Percentiles rank a stretch among this genome's conserved stretches.
Evolutionary conservation across 1,284 basidiomycete genomes (phyloP).

Genomic region (Leccinum griseonigrum): DNA sequence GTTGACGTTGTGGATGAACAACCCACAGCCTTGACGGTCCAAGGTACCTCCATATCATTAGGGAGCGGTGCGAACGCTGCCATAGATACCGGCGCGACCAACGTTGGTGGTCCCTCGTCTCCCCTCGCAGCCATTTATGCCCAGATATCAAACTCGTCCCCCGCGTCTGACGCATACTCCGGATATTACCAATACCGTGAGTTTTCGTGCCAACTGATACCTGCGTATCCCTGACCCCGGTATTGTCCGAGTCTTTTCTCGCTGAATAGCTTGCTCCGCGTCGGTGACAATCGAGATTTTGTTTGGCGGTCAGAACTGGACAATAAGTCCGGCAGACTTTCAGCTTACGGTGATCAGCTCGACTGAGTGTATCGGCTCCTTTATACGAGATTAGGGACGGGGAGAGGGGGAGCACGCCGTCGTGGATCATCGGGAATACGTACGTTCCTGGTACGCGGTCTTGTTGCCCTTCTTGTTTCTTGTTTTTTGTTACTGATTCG

Average conservation of each 20-base stretch:
- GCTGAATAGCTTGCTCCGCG: conserved; percentile 21
- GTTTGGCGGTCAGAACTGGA: conserved; percentile 47
- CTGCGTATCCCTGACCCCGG: not conserved
- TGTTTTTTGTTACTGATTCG: not conserved
- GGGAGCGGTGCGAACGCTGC: conserved; percentile 25
- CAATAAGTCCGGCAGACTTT: conserved; percentile 46
- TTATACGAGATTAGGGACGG: conserved; percentile 41
- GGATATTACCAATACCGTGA: conserved; percentile 35
- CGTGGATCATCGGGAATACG: conserved; percentile 53
- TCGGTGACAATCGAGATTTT: conserved; percentile 30
- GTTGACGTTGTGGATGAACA: conserved; percentile 1
- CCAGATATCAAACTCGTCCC: conserved; percentile 34
- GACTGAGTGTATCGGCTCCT: conserved; percentile 45
- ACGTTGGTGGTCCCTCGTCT: conserved; percentile 36
- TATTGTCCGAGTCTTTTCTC: not conserved
- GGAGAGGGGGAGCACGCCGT: conserved; percentile 21
- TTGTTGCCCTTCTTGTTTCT: not conserved
- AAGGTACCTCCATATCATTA: conserved; percentile 28
- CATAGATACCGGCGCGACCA: conserved; percentile 45
- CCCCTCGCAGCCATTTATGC: conserved; percentile 37
- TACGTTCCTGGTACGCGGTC: conserved; percentile 45
- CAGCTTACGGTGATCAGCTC: conserved; percentile 35
- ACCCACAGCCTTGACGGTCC: conserved; percentile 30
- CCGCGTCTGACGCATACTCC: conserved; percentile 22
- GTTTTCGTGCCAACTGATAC: not conserved